Base-by-base conservation (phyloP, 208 protist genomes). In the Trypanosomatidae sp. region DNA sequence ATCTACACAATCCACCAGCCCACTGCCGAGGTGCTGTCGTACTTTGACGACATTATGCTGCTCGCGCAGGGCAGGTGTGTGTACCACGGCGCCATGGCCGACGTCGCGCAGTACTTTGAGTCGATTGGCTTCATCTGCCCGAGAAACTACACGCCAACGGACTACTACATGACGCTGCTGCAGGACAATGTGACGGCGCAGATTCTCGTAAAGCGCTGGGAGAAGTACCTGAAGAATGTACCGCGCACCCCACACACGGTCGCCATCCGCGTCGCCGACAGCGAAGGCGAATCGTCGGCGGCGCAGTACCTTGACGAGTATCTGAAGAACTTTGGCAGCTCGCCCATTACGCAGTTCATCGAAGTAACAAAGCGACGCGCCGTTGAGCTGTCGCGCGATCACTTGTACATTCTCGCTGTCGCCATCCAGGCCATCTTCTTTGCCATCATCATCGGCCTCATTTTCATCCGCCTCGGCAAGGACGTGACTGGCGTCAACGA, bases 1-100 rank as follows among this genome's bases (percentile, higher is more conserved):
- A 72, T 97, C 20, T 82, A 74, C 56, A 96, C 87, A 19, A 96
- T 97, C 56, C 94, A 97, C 49, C 92, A 97, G 68, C 94, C 94
- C n/a, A 79, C 71, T 3, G 68, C 74, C 6, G 79, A 92, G 40
- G 69, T 95, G 41, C 85, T 96, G 39, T 53, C 28, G 11, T 60
- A 77, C 44, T 97, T 97, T 68, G 90, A 97, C 41, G 65, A 94
- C 25, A 39, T 97, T 18, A 75, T 97, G 61, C 64, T 96, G 28
- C 58, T 97, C 46, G 64, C 55, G 18, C 44, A 67, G 27, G 94
- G 94, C 21, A 54, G 56, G 13, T 64, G 74, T 40, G 72, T 69
- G 19, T 97, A 93, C 65, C 71, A 83, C 61, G 92, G 92, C 20
- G 63, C 68, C 20, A 79, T 72, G 64, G 28, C 30, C 20, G 61